These are phyloP conservation scores for Saksenaea oblongispora DNA, from an alignment of 371 early-diverging fungal species.

Conservation along the genomic window DNA sequence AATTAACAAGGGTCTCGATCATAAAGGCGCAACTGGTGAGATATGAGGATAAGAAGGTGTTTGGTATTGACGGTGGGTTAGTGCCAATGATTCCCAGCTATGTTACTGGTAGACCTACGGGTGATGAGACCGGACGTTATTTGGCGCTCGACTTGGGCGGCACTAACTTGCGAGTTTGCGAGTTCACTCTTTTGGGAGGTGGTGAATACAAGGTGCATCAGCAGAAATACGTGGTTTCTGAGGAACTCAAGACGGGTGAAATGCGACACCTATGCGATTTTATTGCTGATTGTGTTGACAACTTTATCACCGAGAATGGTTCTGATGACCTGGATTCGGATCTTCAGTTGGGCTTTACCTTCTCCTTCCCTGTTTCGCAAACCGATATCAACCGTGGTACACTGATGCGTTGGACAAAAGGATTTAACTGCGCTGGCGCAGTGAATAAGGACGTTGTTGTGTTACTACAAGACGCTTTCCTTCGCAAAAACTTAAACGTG, in stretches of 20 bases:
- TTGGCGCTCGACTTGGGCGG: constrained; percentile 95
- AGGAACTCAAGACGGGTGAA: constrained; percentile 45
- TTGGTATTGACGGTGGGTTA: constrained; percentile 1
- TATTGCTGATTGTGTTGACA: constrained; percentile 83
- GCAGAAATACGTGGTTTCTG: constrained; percentile 68
- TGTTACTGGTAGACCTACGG: constrained; percentile 78
- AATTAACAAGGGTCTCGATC: constrained; percentile 73
- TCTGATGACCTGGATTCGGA: constrained; percentile 8
- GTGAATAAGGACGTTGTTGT: constrained; percentile 81
- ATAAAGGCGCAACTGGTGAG: constrained; percentile 54
- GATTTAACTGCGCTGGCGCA: constrained; percentile 77
- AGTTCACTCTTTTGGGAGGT: constrained; percentile 73
- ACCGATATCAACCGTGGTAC: constrained; percentile 76
- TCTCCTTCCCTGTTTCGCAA: constrained; percentile 91
- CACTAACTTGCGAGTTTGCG: constrained; percentile 89
- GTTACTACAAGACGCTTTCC: constrained; percentile 81
- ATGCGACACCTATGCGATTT: constrained; percentile 79
- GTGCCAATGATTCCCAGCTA: constrained; percentile 79
- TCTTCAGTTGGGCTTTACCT: constrained; percentile 85
- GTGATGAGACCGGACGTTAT: constrained; percentile 81
- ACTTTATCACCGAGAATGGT: constrained; percentile 67
- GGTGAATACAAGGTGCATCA: constrained; percentile 66
- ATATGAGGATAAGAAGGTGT: neutral
- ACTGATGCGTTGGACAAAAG: constrained; percentile 94
- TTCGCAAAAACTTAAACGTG: constrained; percentile 73